phyloP scores from a whole-genome alignment of 176 grass and related monocot genomes.

The Neostapfia colusana region DNA sequence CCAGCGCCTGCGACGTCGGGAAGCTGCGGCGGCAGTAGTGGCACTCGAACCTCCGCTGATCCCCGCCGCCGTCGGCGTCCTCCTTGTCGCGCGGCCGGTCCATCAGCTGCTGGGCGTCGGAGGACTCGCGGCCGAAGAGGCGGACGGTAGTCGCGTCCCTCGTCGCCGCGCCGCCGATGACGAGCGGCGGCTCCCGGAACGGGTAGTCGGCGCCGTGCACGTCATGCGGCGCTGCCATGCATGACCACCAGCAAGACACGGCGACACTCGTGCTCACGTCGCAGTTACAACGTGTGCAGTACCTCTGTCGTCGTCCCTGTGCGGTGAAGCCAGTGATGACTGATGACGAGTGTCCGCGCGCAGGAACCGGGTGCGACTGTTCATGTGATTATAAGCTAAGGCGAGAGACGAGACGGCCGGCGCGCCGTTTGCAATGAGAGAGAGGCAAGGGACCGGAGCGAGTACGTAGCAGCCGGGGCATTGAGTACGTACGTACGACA shows the following conservation, averaged over 20 bases:
- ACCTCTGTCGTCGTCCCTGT: not conserved
- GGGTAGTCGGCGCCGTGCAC: no score
- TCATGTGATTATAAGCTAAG: conserved; percentile 45
- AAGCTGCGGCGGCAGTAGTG: conserved; percentile 99
- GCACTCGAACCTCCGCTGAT: conserved; percentile 74
- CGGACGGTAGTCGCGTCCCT: conserved; percentile 56
- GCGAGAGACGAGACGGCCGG: not conserved
- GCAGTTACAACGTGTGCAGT: not conserved
- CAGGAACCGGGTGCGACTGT: not conserved
- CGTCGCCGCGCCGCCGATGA: not conserved
- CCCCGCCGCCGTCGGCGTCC: not conserved
- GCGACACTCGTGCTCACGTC: not conserved
- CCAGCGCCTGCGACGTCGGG: conserved; percentile 92
- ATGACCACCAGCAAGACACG: not conserved
- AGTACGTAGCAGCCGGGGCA: conserved; percentile 22
- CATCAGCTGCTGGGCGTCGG: conserved; percentile 32
- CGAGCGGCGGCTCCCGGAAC: conserved; percentile 56
- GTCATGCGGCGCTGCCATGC: conserved; percentile 44
- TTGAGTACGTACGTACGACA: conserved; percentile 32
- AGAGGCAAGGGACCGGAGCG: not conserved
- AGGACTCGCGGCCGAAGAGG: conserved; percentile 81
- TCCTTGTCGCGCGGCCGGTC: not conserved
- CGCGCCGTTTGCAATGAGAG: conserved; percentile 11
- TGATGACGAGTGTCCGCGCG: not conserved
- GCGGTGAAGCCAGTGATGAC: not conserved